Conservation (phyloP, 805 yeast species). For the Phaffomyces thermotolerans region DNA sequence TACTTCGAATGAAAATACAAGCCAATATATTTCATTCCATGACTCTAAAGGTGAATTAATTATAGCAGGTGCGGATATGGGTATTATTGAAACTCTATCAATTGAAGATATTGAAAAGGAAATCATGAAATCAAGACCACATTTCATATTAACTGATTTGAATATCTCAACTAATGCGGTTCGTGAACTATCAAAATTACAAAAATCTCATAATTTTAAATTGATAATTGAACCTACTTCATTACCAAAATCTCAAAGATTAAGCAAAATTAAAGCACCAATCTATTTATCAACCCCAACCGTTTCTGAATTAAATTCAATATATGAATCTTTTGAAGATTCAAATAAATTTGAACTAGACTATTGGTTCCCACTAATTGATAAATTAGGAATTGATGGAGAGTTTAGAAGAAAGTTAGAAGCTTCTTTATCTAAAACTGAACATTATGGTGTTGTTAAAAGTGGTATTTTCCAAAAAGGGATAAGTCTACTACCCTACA, state of each 20-base stretch:
- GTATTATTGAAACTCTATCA: conserved; percentile 48
- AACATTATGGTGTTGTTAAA: conserved; percentile 23
- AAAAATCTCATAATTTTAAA: conserved; percentile 20
- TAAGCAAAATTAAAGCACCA: conserved; percentile 9
- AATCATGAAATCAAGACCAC: conserved; percentile 37
- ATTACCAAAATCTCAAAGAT: conserved; percentile 45
- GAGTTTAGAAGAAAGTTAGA: conserved; percentile 41
- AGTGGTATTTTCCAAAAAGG: conserved; percentile 57
- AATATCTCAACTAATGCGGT: conserved; percentile 46
- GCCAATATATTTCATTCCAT: conserved; percentile 71
- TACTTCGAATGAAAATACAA: conserved; percentile 33
- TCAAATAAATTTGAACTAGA: conserved; percentile 43
- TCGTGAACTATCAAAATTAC: conserved; percentile 28
- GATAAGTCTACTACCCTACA: conserved; percentile 65
- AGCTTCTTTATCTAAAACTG: conserved; percentile 18
- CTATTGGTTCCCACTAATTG: conserved; percentile 70
- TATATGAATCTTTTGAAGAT: conserved; percentile 42
- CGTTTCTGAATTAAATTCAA: conserved; percentile 45
- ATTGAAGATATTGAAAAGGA: conserved; percentile 34
- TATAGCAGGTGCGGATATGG: conserved; percentile 83
- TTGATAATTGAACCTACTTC: conserved; percentile 76
- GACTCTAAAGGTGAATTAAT: conserved; percentile 53
- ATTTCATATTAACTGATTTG: conserved; percentile 55
- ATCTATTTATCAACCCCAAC: conserved; percentile 52
- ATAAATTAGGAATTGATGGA: conserved; percentile 44